These are phyloP conservation scores for Backusella sp. DNA, from an alignment of 192 early-diverging fungal species.

Conservation along the genomic window DNA sequence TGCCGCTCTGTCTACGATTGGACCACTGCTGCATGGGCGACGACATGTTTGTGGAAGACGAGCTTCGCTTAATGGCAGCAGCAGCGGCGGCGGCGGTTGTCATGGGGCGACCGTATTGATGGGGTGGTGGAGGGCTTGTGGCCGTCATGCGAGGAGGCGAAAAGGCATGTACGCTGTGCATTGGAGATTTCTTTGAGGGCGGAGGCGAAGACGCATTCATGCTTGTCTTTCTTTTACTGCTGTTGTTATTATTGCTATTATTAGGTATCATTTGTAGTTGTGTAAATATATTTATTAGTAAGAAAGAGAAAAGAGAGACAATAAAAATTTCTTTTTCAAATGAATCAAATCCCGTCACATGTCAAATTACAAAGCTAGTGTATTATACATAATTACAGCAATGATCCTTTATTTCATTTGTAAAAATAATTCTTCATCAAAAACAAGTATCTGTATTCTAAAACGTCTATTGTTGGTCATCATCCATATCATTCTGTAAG, in stretches of 20 bases:
- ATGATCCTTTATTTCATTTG: too few relatives aligned
- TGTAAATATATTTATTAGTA: too few relatives aligned
- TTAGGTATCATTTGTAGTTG: neutral
- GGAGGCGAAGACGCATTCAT: neutral
- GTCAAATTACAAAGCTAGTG: too few relatives aligned
- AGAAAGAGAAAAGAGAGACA: too few relatives aligned
- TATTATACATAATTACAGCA: too few relatives aligned
- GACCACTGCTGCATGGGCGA: neutral
- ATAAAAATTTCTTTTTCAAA: too few relatives aligned
- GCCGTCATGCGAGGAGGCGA: neutral
- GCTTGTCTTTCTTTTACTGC: conserved; percentile 5
- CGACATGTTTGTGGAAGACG: neutral
- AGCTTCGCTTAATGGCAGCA: conserved; percentile 15
- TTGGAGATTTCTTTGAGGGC: conserved; percentile 2
- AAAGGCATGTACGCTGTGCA: neutral
- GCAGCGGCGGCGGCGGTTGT: conserved; percentile 17
- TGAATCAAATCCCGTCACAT: too few relatives aligned
- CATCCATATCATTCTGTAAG: too few relatives aligned
- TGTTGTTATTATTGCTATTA: neutral
- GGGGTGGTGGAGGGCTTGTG: neutral
- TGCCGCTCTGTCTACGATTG: neutral
- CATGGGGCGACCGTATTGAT: conserved; percentile 16
- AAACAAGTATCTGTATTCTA: too few relatives aligned
- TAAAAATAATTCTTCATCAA: too few relatives aligned
- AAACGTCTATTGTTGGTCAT: too few relatives aligned